phyloP scores from a whole-genome alignment of 2,329 filamentous ascomycete species.

The Pyrenophora tritici-repentis region DNA sequence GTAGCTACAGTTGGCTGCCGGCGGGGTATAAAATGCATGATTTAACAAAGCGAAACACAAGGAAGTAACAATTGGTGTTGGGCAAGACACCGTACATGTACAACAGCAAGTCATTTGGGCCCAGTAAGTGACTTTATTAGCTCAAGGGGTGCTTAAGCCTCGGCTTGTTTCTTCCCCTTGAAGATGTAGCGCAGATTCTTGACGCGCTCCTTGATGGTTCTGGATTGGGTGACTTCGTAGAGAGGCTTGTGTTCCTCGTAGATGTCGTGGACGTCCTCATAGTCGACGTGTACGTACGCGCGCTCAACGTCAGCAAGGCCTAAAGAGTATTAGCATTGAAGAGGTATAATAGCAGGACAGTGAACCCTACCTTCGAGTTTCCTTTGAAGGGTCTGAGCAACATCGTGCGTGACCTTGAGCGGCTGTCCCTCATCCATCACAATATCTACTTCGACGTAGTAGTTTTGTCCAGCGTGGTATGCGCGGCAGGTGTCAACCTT shows the following conservation, averaged over 20 bases:
- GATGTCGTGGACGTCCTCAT: conserved; percentile 48
- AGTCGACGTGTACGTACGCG: conserved; percentile 58
- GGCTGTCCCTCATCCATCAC: conserved; percentile 62
- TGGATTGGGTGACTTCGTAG: conserved; percentile 40
- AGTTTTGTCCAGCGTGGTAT: conserved; percentile 65
- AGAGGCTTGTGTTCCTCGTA: conserved; percentile 49
- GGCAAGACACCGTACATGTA: too few species aligned
- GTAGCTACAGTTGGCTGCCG: too few species aligned
- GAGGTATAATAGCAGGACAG: neutral
- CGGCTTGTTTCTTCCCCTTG: conserved; percentile 9
- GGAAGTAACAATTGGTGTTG: too few species aligned
- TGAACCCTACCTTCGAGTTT: conserved; percentile 59
- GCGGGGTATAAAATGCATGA: too few species aligned
- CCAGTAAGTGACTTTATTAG: too few species aligned
- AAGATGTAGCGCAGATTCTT: conserved; percentile 33
- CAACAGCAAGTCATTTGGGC: too few species aligned
- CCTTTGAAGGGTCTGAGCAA: conserved; percentile 63
- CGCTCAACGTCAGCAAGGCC: conserved; percentile 48
- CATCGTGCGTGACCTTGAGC: conserved; percentile 63
- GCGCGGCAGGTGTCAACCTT: conserved; percentile 66
- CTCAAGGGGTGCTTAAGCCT: too few species aligned
- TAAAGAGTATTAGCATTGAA: conserved; percentile 11
- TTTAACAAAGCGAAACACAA: too few species aligned
- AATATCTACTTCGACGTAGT: conserved; percentile 67
- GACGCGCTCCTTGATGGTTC: conserved; percentile 42